Percentiles rank a stretch among this genome's conserved stretches.
These are phyloP conservation scores for Lentinula sp. DNA, from an alignment of 768 basidiomycete species.

Conservation along the genomic window DNA sequence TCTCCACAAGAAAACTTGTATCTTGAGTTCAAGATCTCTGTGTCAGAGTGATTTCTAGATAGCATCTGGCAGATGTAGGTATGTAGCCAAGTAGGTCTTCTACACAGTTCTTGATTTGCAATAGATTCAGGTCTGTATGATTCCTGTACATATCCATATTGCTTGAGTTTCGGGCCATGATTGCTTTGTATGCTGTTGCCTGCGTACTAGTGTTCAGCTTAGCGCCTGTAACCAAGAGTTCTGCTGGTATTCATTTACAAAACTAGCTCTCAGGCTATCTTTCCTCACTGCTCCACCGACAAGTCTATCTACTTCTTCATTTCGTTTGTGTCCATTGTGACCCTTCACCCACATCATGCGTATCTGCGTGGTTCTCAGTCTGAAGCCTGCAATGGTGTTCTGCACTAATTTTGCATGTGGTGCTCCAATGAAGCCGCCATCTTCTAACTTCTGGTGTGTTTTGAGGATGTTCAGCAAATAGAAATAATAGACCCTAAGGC, in stretches of 20 bases:
- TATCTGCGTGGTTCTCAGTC: conserved; percentile 8
- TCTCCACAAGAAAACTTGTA: conserved; percentile 14
- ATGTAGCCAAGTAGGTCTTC: conserved; percentile 1
- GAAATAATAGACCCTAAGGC: no score
- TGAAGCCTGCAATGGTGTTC: conserved; percentile 1
- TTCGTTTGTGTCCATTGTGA: conserved; percentile 12
- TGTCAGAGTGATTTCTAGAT: not conserved
- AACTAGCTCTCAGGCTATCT: conserved; percentile 7
- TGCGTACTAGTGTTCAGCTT: conserved; percentile 12
- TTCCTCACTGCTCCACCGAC: conserved; percentile 12
- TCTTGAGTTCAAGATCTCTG: not conserved
- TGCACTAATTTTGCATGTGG: not conserved
- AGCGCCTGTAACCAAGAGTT: conserved; percentile 9
- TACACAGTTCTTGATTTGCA: not conserved
- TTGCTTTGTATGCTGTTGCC: not conserved
- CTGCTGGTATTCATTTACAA: not conserved
- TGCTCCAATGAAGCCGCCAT: not conserved
- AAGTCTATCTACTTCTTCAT: conserved; percentile 18
- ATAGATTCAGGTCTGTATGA: conserved; percentile 4
- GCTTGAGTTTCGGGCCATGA: not conserved
- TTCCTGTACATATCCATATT: not conserved
- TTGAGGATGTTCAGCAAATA: no score
- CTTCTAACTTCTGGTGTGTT: no score
- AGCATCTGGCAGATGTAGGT: not conserved
- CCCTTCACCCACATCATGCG: conserved; percentile 21